Base-by-base conservation (phyloP, 2,329 filamentous ascomycete genomes). In the Sporothrix curviconia region DNA sequence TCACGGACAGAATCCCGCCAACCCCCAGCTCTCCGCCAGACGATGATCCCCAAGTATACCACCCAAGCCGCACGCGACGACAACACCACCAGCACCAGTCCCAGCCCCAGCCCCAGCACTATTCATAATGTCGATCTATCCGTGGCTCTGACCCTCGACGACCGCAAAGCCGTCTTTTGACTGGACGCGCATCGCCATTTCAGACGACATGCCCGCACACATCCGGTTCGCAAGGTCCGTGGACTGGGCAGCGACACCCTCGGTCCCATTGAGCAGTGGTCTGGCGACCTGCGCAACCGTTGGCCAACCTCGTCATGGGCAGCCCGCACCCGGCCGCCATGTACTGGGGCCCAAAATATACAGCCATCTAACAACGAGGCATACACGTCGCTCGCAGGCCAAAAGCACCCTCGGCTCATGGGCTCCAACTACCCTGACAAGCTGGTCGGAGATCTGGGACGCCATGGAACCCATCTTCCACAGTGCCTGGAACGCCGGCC, bases 251-350 rank as follows among this genome's bases (percentile, higher is more conserved):
- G 74, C 79, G 0, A 94, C 89, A 1, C 74, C 84, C 74, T 94
- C 1, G 89, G 90, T 0, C 86, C 89, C 0, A 90, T 94, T 19
- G 85, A 89, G 61, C 73, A 77, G 49, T 95, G 89, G 89, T 74
- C 80, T 1, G 73, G 81, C 30, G 87, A 91, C 64, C 72, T 94
- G 50, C 80, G 90, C 55, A 82, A 84, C n/a, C n/a, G 61, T 89
- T 92, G 84, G 86, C 87, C 51, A 92, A 92, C 68, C 72, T 92
- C 43, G 83, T 95, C 64, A 91, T 94, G 87, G 86, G 82, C 14
- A 87, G 82, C 59, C 87, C 87, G 11, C 84, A 90, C 66, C 86
- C 87, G 1, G 83, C 85, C 5, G 85, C 86, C 7, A 83, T 91
- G 77, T 92, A 92, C 68, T 92, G 89, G 89, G 89, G 89, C 0